A percentile compares a stretch with the other conserved stretches of the same genome.
phyloP scores from a whole-genome alignment of 768 basidiomycete genomes.

The Cystofilobasidium macerans region DNA sequence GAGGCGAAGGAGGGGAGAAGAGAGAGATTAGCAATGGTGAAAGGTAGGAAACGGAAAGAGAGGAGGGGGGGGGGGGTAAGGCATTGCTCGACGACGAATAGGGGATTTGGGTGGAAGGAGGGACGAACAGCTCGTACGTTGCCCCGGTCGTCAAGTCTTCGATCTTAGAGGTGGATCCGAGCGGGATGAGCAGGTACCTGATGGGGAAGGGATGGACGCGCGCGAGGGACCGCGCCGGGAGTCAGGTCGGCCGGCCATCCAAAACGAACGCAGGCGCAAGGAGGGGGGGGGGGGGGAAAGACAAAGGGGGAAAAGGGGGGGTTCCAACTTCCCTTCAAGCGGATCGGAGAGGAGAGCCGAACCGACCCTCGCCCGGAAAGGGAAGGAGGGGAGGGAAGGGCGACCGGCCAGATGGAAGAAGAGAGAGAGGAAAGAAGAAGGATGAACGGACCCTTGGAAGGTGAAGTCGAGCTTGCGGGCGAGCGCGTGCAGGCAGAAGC shows the following conservation, averaged over 20 bases:
- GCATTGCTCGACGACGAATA: too few relatives aligned
- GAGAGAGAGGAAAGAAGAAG: background rate
- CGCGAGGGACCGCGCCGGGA: too few relatives aligned
- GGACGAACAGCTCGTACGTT: conserved; percentile 58
- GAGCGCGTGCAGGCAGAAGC: conserved; percentile 81
- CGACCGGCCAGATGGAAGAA: background rate
- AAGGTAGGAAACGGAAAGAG: background rate
- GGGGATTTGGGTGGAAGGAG: too few relatives aligned
- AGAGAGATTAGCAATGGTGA: background rate
- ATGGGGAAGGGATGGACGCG: too few relatives aligned
- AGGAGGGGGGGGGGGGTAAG: background rate
- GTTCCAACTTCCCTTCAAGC: too few relatives aligned
- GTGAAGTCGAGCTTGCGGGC: conserved; percentile 81
- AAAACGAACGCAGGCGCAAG: too few relatives aligned
- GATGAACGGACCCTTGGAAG: conserved; percentile 62
- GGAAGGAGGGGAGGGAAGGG: background rate
- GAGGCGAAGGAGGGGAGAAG: background rate
- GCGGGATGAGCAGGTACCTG: conserved; percentile 81
- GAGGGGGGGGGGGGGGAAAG: too few relatives aligned
- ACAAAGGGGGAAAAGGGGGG: too few relatives aligned
- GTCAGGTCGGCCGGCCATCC: too few relatives aligned
- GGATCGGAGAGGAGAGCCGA: too few relatives aligned
- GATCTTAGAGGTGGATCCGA: conserved; percentile 89
- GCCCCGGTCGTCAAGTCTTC: conserved; percentile 63
- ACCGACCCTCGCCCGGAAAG: too few relatives aligned